Conservation (phyloP, 2,329 filamentous ascomycete species). For the Cyphellophora europaea region DNA sequence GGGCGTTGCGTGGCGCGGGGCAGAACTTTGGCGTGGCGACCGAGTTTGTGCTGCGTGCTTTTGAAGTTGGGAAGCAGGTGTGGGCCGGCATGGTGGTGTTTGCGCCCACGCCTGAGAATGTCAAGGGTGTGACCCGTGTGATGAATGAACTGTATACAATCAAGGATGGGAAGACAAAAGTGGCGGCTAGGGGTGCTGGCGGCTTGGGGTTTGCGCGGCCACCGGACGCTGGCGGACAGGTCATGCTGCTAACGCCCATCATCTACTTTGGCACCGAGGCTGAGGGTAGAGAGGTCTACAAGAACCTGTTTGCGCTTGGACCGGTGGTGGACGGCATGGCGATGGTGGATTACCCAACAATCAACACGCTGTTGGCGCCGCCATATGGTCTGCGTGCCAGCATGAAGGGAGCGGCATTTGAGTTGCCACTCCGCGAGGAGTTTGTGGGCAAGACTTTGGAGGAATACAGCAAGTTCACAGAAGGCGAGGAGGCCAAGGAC, state of each 20-base stretch:
- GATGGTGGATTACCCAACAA: conserved; percentile 32
- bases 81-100: conserved; percentile 25
- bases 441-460: conserved; percentile 25
- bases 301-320: conserved; percentile 27
- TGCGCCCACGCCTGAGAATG: conserved; percentile 15
- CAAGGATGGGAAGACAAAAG: conserved; percentile 15
- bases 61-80: conserved; percentile 24
- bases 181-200: conserved; percentile 12
- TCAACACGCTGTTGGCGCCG: conserved; percentile 31
- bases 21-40: conserved; percentile 32
- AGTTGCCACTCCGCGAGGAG: conserved; percentile 28
- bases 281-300: conserved; percentile 28
- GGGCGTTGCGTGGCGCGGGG: conserved; percentile 32
- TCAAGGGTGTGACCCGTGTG: conserved; percentile 18
- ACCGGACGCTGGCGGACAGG: conserved; percentile 22
- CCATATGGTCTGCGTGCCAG: conserved; percentile 29
- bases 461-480: conserved; percentile 23
- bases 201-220: conserved; percentile 22
- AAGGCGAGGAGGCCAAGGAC: conserved; percentile 16
- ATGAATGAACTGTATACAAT: conserved; percentile 17
- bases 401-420: conserved; percentile 37
- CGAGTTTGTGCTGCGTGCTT: conserved; percentile 31
- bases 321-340: conserved; percentile 28
- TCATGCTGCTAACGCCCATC: conserved; percentile 22
- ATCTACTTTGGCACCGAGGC: conserved; percentile 30